Base-by-base conservation (phyloP, 352 stramenopile genomes). In the Phytopythium cucurbitacearum region DNA sequence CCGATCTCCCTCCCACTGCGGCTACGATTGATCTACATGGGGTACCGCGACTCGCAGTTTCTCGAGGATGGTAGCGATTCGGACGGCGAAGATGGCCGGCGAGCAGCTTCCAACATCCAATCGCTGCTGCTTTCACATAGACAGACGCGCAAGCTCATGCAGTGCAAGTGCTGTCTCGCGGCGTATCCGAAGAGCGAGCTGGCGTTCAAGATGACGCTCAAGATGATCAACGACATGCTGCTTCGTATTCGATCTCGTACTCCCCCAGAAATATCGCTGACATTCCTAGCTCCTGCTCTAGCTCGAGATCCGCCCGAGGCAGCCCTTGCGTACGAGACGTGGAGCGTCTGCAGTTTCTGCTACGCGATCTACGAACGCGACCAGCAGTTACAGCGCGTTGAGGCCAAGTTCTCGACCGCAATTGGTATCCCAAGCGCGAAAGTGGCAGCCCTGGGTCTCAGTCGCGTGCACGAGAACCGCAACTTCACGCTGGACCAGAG, bases 201-300 rank as follows among this genome's bases (percentile, higher is more conserved):
- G 7, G 74, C 79, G 11, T 94, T 87, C 76, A 94, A 91, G 51
- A 94, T 94, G 83, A 94, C 83, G 34, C 60, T 89, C 48, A 90
- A 91, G 54, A 94, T 94, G 83, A 91, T 94, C 44, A 84, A 77
- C 53, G 83, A 94, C 45, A 94, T 81, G 69, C 75, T 91, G 0
- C 43, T 82, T 8, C 73, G 83, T 7, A 75, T 94, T 42, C 75
- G 74, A 3, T 71, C 80, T 28, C 76, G 80, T 1, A 53, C 85
- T 7, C 53, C 70, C 5, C 67, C 72, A 0, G 76, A 87, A 21
- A 28, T 11, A 1, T 86, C 43, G 5, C 66, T 82, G 40, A 64
- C 57, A 7, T 85, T 87, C 49, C 62, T 91, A 4, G 65, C 65
- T 0, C 53, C 69, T 3, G 72, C 77, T 7, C 64, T 85, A 32